Base-by-base conservation (phyloP, 129 eudicot species). In the Scalesia atractyloides region DNA sequence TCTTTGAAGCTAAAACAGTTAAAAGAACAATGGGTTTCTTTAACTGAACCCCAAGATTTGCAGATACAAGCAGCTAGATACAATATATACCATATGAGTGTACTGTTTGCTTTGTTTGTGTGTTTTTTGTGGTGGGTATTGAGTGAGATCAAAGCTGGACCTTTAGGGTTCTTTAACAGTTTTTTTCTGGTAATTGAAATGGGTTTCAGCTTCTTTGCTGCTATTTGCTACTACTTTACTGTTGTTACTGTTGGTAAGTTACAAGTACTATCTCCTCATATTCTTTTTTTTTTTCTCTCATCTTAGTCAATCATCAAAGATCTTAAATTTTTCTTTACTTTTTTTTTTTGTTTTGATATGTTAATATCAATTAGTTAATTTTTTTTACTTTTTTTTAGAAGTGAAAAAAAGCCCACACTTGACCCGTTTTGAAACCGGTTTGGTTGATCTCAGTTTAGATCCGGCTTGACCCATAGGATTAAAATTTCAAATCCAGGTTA, bases 141-240 rank as follows among this genome's bases (percentile, higher is more conserved):
- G 66, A 50, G 13, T 62, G 77, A 64, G 82, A 78, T 78, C 72
- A 78, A 63, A 78, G 81, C 9, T 64, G 50, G 57, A 70, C 14
- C 41, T 54, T 78, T 78, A 71, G 82, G 82, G 73, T 78, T 78
- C 77, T 78, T 78, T 51, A 72, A 78, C 77, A 78, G 82, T 78
- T 78, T 70, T 78, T 78, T 78, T 72, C 68, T 18, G 24, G 82
- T 71, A 71, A 71, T 78, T 76, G 73, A 72, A 62, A 77, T 77
- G 72, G 76, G 37, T 70, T 16, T 14, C 44, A 24, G 30, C 30
- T 24, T 24, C 41, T 68, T 50, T 7, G 70, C 64, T 77, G 70
- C 70, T 68, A 61, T 46, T 39, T 77, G 72, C 76, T 72, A 71
- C 73, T 51, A 72, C 77, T 78, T 59, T 59, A 59, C 41, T 59